These are phyloP conservation scores for Endocarpon pusillum DNA, from an alignment of 495 filamentous ascomycete species.

Conservation along the genomic window DNA sequence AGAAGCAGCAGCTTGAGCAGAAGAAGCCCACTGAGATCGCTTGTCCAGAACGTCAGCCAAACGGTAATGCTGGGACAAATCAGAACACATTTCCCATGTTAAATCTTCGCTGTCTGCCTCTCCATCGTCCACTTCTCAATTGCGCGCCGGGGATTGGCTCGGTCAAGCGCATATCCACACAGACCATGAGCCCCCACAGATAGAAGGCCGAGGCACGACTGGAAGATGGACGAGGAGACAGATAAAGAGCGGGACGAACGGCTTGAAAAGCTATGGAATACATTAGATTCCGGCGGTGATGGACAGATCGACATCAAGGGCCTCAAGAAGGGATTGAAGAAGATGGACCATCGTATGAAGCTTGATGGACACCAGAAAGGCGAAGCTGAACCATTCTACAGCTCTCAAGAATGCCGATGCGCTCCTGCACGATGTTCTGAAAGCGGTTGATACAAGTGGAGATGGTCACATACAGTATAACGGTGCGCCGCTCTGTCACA, in stretches of 20 bases:
- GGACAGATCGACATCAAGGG: slow-evolving; percentile 69
- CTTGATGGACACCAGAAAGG: not conserved
- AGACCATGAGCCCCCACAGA: too few relatives aligned
- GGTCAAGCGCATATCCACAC: too few relatives aligned
- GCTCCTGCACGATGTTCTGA: slow-evolving; percentile 65
- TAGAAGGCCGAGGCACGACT: too few relatives aligned
- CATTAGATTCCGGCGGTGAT: slow-evolving; percentile 55
- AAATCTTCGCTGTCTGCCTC: too few relatives aligned
- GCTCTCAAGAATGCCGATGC: slow-evolving; percentile 86
- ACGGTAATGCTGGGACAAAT: too few relatives aligned
- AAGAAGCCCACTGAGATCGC: too few relatives aligned
- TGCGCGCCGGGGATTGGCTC: too few relatives aligned
- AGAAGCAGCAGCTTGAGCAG: too few relatives aligned
- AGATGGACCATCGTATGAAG: slow-evolving; percentile 81
- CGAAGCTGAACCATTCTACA: slow-evolving; percentile 16
- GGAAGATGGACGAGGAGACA: slow-evolving; percentile 36
- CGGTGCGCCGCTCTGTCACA: slow-evolving; percentile 32
- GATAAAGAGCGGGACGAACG: slow-evolving; percentile 58
- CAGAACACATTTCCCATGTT: too few relatives aligned
- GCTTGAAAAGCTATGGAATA: slow-evolving; percentile 63
- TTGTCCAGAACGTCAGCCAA: too few relatives aligned
- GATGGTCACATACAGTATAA: slow-evolving; percentile 83
- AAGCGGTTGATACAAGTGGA: slow-evolving; percentile 64
- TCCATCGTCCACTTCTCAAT: too few relatives aligned
- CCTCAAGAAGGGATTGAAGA: slow-evolving; percentile 65